phyloP scores from a whole-genome alignment of 352 stramenopile species.

The Globisporangium nunn region DNA sequence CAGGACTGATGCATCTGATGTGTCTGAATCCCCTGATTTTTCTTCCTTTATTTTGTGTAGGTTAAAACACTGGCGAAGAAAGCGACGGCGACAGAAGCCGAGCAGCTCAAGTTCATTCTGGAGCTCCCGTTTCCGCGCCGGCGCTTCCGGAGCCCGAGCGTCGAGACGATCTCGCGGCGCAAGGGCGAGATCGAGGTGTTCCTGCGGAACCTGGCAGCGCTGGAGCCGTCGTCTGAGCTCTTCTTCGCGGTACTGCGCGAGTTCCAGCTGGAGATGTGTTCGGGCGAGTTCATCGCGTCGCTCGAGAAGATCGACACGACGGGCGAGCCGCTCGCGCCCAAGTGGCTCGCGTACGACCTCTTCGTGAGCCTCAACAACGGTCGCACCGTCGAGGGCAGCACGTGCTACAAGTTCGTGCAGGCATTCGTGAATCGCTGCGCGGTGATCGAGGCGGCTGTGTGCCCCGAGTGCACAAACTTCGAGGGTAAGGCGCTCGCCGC shows the following conservation, averaged over 20 bases:
- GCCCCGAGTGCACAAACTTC: slow-evolving; percentile 42
- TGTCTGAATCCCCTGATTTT: too few relatives aligned
- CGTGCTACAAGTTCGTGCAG: slow-evolving; percentile 69
- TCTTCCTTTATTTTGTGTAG: slow-evolving; percentile 6
- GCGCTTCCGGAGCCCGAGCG: slow-evolving; percentile 39
- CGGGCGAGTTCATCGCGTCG: slow-evolving; percentile 63
- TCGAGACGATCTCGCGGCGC: slow-evolving; percentile 35
- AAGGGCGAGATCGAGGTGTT: slow-evolving; percentile 69
- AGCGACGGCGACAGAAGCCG: slow-evolving; percentile 29
- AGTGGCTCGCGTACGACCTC: slow-evolving; percentile 74
- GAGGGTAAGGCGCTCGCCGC: slow-evolving; percentile 42
- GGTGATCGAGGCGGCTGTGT: slow-evolving; percentile 57
- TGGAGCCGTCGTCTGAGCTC: slow-evolving; percentile 49
- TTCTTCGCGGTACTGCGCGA: slow-evolving; percentile 57
- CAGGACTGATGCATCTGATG: neutral
- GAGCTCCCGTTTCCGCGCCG: slow-evolving; percentile 67
- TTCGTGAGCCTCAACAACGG: slow-evolving; percentile 65
- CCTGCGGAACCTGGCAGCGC: slow-evolving; percentile 54
- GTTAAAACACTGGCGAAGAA: slow-evolving; percentile 36
- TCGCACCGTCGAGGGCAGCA: slow-evolving; percentile 56
- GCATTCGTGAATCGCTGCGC: slow-evolving; percentile 67
- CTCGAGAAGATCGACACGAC: slow-evolving; percentile 71
- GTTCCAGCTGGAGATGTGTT: slow-evolving; percentile 70
- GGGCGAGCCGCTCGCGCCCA: slow-evolving; percentile 54
- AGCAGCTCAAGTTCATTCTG: slow-evolving; percentile 65